phyloP scores from a whole-genome alignment of 352 stramenopile species.

The Phytopythium oedochilum region DNA sequence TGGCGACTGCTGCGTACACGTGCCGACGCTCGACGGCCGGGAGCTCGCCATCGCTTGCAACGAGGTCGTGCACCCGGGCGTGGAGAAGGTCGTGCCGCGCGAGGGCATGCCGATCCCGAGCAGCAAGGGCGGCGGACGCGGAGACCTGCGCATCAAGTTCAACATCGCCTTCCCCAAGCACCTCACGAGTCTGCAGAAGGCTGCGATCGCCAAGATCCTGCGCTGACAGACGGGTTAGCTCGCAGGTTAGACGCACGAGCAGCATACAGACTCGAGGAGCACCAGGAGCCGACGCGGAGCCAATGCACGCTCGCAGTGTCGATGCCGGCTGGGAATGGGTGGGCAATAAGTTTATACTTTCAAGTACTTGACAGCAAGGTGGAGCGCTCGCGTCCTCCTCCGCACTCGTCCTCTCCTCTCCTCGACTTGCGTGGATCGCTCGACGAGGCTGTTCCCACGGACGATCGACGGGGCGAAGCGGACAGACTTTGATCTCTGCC shows the following conservation, averaged over 20 bases:
- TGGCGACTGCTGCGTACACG: constrained; percentile 89
- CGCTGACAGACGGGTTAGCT: constrained; percentile 20
- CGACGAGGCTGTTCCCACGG: not conserved
- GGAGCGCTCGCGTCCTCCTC: not conserved
- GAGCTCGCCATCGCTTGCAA: constrained; percentile 92
- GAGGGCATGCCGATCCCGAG: constrained; percentile 94
- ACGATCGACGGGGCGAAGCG: not conserved
- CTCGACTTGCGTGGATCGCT: not conserved
- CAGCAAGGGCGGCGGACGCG: constrained; percentile 50
- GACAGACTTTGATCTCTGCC: constrained; percentile 6
- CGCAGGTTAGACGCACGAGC: not conserved
- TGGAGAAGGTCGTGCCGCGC: constrained; percentile 89
- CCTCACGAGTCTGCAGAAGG: constrained; percentile 91
- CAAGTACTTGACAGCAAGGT: constrained; percentile 4
- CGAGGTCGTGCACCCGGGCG: constrained; percentile 88
- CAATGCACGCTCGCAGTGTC: not conserved
- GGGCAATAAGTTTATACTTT: constrained; percentile 8
- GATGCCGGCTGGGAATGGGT: not conserved
- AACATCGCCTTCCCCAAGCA: constrained; percentile 95
- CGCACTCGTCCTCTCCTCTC: not conserved
- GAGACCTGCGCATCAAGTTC: constrained; percentile 95
- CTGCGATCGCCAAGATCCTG: constrained; percentile 76
- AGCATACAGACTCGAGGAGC: not conserved
- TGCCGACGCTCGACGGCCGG: constrained; percentile 95
- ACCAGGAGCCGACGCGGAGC: not conserved